Evolutionary conservation across 1,284 basidiomycete genomes (phyloP), one percentile per base, ranked within the genome.

Genomic region (Apiotrichum montevideense): DNA sequence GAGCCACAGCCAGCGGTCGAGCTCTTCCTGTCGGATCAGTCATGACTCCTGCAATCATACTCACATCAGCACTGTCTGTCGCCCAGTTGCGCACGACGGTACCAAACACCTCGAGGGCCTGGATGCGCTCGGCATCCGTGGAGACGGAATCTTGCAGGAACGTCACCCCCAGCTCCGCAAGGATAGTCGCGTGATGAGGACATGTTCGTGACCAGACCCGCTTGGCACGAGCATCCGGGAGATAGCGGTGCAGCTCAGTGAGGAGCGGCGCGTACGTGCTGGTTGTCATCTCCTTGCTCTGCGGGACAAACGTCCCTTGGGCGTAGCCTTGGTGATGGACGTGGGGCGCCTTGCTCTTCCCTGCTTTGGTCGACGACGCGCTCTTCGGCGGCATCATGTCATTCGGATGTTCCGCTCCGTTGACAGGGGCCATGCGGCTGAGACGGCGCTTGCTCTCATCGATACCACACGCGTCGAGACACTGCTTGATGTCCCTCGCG

Each of bases 51-150:
- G 7, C 37, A 39, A 7, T 13, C 37, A 39, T 3, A 55, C 58
- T 48, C 49, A 56, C 58, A 7, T 72, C 71, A 3, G 67, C 61
- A 39, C 56, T 69, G 40, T 73, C 73, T 0, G 66, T 58, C 2
- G 67, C 58, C 73, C 73, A 75, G 46, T 66, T 68, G 15, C 64
- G 63, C 1, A 75, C 69, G 0, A 75, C 59, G 0, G 66, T 64
- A 0, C 68, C 70, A 48, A 75, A 75, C 21, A 75, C 66, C 51
- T 75, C 71, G 5, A 75, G 60, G 2, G 68, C 71, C 50, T 73
- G 71, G 42, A 69, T 67, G 33, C 68, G 47, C 35, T 73, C 71
- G 6, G 69, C 70, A 21, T 65, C 65, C 11, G 66, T 66, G 13
- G 69, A 64, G 1, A 61, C 52, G 4, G 54, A 53, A 44, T 69